Evolutionary conservation across 768 basidiomycete species (phyloP), one percentile per base, ranked within the genome.

Genomic region (Kwoniella bestiolae): DNA sequence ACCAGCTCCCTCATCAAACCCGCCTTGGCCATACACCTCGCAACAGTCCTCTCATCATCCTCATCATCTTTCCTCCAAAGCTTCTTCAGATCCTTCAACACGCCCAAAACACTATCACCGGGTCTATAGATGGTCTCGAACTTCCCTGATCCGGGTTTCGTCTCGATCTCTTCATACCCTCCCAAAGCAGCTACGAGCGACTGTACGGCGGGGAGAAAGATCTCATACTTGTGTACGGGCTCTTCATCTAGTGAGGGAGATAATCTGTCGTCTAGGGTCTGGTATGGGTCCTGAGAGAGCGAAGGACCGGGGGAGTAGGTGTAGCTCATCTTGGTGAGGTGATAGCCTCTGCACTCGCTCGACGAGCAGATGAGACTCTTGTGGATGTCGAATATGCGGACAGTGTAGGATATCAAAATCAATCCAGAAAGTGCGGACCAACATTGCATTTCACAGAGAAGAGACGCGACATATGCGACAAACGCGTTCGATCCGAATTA

Each of bases 1-100:
- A 97, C 82, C 55, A 98, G 84, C 81, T 97, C 95, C 69, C 92
- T 94, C 7, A 87, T 85, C 18, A 97, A 83, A 28, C 91, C 87
- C n/a, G 90, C 87, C 68, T 91, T 88, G 86, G 89, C 91, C 79
- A 97, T 90, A 63, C 97, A 90, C 46, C 94, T 88, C 3, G 95
- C 93, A 1, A 97, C 90, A 0, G 94, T 97, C 18, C 96, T 87
- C 78, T 94, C 94, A 78, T 98, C 95, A 81, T 99, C 96, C 0
- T 89, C 89, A 75, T 98, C 96, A 80, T 99, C 96, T 80, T 92
- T 90, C 56, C 94, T 83, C 96, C 95, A 98, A 53, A 95, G 86
- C 72, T 89, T 91, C 83, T 98, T 98, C 66, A 99, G 84, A 79
- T 98, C 96, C 73, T 91, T 91, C 71, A 99, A 67, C 4, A 81